Base-by-base conservation (phyloP, 257 asterid species). In the Solanum pennellii region DNA sequence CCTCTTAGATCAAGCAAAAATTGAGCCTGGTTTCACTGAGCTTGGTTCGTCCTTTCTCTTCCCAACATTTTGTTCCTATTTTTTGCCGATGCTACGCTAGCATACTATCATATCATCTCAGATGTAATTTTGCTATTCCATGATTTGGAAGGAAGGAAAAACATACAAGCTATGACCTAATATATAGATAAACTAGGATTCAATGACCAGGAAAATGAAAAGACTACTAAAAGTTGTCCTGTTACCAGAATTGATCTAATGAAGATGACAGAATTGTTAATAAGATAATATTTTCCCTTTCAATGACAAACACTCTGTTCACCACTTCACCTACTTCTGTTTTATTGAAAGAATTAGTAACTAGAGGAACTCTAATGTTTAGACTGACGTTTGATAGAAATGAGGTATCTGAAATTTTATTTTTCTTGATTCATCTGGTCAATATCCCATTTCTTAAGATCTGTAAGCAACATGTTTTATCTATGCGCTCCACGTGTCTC, bases 11-110 rank as follows among this genome's bases (percentile, higher is more conserved):
- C 95, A 95, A 88, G 99, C 99, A 42, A 94, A 94, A 90, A 94
- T 97, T 49, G 99, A 97, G 93, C 98, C 98, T 62, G 95, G 94
- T 79, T 97, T 95, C 92, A 97, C 99, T 13, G 98, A 95, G 90
- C 96, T 97, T 65, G 98, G 99, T 97, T 95, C 5, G 31, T 27
- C n/a, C 60, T 76, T 82, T 82, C 56, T 39, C 79, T 5, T 60
- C 84, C 59, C 35, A 18, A 47, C 56, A 25, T 59, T 37, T 45
- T 59, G 35, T 13, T 86, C 73, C 23, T 66, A 10, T 7, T 16
- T 47, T 62, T 75, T 76, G 31, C 31, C 8, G 2, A 5, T 20
- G 15, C 0, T 18, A 74, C 12, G 82, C 52, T 84, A 18, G 52
- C 49, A 73, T 4, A 7, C 4, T 73, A 27, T 15, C 41, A 52